These are phyloP conservation scores for Puccinia coronata DNA, from an alignment of 1,284 basidiomycete genomes.

Conservation along the genomic window DNA sequence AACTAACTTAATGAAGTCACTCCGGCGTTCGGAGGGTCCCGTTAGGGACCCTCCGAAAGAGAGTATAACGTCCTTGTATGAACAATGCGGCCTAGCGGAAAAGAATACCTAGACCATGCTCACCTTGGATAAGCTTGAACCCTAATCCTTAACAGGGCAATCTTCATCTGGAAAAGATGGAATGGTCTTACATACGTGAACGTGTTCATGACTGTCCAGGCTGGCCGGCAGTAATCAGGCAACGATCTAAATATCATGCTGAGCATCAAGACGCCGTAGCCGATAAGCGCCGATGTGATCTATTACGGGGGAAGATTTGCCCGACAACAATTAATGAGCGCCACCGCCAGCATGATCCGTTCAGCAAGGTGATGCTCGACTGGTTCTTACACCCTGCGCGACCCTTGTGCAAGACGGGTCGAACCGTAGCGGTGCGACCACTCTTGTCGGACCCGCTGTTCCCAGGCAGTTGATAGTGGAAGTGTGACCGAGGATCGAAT, in stretches of 20 bases:
- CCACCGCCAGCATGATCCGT: slow-evolving; percentile 58
- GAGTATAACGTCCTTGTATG: slow-evolving; percentile 89
- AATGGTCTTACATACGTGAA: slow-evolving; percentile 71
- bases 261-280: slow-evolving; percentile 79
- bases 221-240: slow-evolving; percentile 81
- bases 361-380: slow-evolving; percentile 74
- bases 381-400: too few relatives aligned
- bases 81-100: slow-evolving; percentile 68
- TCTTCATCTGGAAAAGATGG: not conserved
- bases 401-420: too few relatives aligned
- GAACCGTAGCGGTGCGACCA: too few relatives aligned
- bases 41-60: too few relatives aligned
- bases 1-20: too few relatives aligned
- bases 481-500: slow-evolving; percentile 77
- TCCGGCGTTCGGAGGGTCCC: too few relatives aligned
- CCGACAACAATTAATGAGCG: not conserved
- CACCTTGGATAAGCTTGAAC: slow-evolving; percentile 51
- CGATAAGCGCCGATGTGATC: slow-evolving; percentile 64
- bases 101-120: slow-evolving; percentile 37
- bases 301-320: not conserved
- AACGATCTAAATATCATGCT: slow-evolving; percentile 83
- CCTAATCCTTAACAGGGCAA: slow-evolving; percentile 53
- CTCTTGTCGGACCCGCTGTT: too few relatives aligned
- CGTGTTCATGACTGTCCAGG: slow-evolving; percentile 73
- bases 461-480: too few relatives aligned